These are phyloP conservation scores for Puccinia hordei DNA, from an alignment of 1,284 basidiomycete species.

Conservation along the genomic window DNA sequence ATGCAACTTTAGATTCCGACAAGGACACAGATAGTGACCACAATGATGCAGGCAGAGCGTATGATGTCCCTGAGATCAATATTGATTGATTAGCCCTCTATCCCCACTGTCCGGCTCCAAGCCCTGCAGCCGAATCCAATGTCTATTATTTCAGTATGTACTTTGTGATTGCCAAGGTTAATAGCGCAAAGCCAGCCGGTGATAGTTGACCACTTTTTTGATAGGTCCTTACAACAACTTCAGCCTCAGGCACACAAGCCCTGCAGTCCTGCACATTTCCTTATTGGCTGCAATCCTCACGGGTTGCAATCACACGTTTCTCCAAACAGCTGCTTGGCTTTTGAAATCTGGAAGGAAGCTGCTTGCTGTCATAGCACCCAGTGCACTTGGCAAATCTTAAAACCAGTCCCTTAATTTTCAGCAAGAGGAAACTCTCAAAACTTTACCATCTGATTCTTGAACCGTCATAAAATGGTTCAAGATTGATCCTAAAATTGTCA, in stretches of 20 bases:
- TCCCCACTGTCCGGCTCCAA: too few species aligned
- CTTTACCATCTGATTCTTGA: not conserved
- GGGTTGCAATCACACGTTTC: not conserved
- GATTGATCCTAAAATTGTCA: too few species aligned
- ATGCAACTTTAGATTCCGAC: not conserved
- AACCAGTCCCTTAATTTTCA: not conserved
- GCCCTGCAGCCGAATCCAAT: too few species aligned
- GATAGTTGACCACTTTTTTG: too few species aligned
- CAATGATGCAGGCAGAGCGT: not conserved
- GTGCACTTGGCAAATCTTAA: not conserved
- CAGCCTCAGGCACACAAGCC: too few species aligned
- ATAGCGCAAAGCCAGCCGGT: too few species aligned
- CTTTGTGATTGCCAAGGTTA: too few species aligned
- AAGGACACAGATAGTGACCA: not conserved
- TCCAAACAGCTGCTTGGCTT: slow-evolving; percentile 13
- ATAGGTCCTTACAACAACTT: slow-evolving; percentile 20
- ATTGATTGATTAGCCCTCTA: not conserved
- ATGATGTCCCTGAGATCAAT: too few species aligned
- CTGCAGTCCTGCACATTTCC: slow-evolving; percentile 11
- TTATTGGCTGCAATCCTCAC: slow-evolving; percentile 15
- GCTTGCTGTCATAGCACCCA: slow-evolving; percentile 3
- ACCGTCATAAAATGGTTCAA: slow-evolving; percentile 10
- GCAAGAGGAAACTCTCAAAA: not conserved
- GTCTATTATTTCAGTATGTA: not conserved
- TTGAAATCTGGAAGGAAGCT: too few species aligned